Evolutionary conservation across 257 asterid species (phyloP), one percentile per base, ranked within the genome.

Genomic region (Ballota nigra): DNA sequence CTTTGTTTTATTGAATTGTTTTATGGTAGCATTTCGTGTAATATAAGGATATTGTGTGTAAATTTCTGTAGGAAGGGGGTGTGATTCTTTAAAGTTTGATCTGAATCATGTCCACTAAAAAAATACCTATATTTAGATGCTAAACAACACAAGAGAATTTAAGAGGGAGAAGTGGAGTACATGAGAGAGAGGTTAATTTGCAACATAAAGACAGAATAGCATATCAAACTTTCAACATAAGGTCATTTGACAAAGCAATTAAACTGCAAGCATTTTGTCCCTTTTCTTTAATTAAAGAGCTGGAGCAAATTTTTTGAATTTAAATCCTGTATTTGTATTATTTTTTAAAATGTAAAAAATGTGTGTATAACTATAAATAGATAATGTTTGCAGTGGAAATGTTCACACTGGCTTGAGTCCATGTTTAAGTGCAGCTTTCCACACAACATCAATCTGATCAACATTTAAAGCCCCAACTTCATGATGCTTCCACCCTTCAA

Each of bases 401-500:
- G 77, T 80, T 40, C 82, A 87, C 65, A 81, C 38, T 16, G 96
- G 96, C 76, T 82, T 87, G 47, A 90, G 67, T 26, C 97, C 98
- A 77, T 91, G 89, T 72, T 58, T 87, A n/a, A 90, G 77, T 62
- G 98, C 96, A 83, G 98, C 98, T 71, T 92, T 73, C 98, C 97
- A 90, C 9, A 88, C 98, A 13, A 86, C 79, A 71, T 87, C 98
- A 74, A 92, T 92, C 76, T 83, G 91, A 51, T 90, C 97, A 1
- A 92, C 97, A 24, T 87, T 15, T 49, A 92, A 71, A 10, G 98
- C 97, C 28, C 98, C 98, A 24, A 92, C 97, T 57, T 92, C 98
- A 57, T 92, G 94, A 73, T 92, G 98, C 41, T 73, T 41, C 98
- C 98, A 92, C 4, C 89, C 92, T 90, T 92, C 87, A 63, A 92